Evolutionary conservation across 2,329 filamentous ascomycete species (phyloP), one percentile per base, ranked within the genome.

Genomic region (Drechslera avenae): DNA sequence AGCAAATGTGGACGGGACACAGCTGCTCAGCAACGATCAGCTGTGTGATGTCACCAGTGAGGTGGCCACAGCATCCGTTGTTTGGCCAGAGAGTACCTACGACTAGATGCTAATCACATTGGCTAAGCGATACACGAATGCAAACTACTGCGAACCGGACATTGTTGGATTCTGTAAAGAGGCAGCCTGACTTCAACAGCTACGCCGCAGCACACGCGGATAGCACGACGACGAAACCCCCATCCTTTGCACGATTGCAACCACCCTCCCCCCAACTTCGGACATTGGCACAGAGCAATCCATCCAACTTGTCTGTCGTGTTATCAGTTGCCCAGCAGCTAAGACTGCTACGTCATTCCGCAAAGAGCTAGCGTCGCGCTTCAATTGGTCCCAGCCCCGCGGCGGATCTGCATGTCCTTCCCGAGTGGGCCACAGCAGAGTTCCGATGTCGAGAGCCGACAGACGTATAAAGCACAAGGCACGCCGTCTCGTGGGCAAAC

Each of bases 331-430:
- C 26, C 40, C 43, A 47, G 33, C 10, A 32, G 26, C 21, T 23
- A 23, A 8, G 9, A 8, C 7, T 60, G 50, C 52, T 19, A 53
- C 60, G 57, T 61, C 61, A 64, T 59, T 41, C 64, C 56, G 19
- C 48, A 66, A 19, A 28, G 18, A 44, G 54, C 56, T 66, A 66
- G 63, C 41, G 41, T 36, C 8, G 10, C 26, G 21, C 46, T 45
- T 52, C 46, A 21, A 59, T 62, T 63, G 56, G 61, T 37, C 32
- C 54, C 49, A 64, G 64, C 62, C 67, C 66, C 66, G 58, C 64
- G 44, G 33, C 52, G 13, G 52, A 60, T 64, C 57, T 55, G 57
- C 53, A 23, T 13, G 23, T 52, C 16, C 19, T 42, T 18, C 39
- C 34, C 26, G 21, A 50, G 37, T 52, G 53, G 49, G 56, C 36